phyloP scores from a whole-genome alignment of 2,329 filamentous ascomycete genomes.

The Akanthomyces uredinophilus region DNA sequence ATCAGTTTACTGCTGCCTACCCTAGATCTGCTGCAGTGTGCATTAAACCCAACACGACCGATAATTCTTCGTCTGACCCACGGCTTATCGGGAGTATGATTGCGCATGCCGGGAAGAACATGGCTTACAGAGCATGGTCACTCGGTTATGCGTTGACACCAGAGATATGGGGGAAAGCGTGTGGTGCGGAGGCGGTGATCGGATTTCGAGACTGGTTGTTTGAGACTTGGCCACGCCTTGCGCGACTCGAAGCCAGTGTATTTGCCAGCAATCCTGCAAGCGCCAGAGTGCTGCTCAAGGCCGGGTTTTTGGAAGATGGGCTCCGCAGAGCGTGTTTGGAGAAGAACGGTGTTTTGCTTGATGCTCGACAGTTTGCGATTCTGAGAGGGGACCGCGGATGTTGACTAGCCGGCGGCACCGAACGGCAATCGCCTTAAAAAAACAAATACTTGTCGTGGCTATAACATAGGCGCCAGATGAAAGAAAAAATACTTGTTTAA shows the following conservation, averaged over 20 bases:
- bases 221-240: conserved; percentile 26
- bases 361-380: conserved; percentile 27
- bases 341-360: conserved; percentile 33
- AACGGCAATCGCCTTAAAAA: not conserved
- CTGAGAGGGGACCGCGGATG: not conserved
- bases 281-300: conserved; percentile 22
- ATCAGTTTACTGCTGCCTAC: not conserved
- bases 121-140: conserved; percentile 33
- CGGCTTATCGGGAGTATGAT: conserved; percentile 32
- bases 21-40: not conserved
- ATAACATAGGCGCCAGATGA: not conserved
- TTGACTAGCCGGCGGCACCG: not conserved
- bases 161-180: conserved; percentile 35
- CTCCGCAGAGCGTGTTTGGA: conserved; percentile 18
- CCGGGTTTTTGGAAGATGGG: not conserved
- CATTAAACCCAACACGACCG: conserved; percentile 17
- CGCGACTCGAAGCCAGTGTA: conserved; percentile 33
- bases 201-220: conserved; percentile 37
- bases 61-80: conserved; percentile 22
- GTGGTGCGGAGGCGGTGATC: conserved; percentile 29
- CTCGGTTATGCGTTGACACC: conserved; percentile 38
- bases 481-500: not conserved
- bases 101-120: conserved; percentile 26
- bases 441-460: not conserved
- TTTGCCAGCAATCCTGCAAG: conserved; percentile 33